These are phyloP conservation scores for Anethum foeniculum DNA, from an alignment of 140 eudicot genomes.

Conservation along the genomic window DNA sequence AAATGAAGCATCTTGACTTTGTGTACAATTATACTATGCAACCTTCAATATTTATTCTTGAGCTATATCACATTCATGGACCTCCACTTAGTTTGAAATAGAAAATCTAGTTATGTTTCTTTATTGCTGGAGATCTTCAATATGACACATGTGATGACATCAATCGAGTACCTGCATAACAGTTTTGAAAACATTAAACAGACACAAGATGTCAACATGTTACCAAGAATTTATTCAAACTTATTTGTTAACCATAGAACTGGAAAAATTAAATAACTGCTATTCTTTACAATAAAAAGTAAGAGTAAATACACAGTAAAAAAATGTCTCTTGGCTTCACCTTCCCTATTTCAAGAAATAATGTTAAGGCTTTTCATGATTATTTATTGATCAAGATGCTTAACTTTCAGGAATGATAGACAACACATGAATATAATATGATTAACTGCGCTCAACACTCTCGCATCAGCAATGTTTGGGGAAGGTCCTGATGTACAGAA, in stretches of 20 bases:
- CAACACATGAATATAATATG: not conserved
- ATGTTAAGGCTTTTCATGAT: not conserved
- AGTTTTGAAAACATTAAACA: not conserved
- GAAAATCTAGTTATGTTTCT: not conserved
- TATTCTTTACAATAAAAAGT: not conserved
- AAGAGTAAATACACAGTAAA: not conserved
- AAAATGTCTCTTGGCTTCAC: constrained; percentile 1
- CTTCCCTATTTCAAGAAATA: not conserved
- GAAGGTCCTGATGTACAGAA: no score
- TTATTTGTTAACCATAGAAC: not conserved
- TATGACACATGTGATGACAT: constrained; percentile 1
- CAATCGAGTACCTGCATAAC: not conserved
- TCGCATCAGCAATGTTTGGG: not conserved
- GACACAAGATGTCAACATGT: not conserved
- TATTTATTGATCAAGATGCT: not conserved
- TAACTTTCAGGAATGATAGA: not conserved
- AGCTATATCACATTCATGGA: not conserved
- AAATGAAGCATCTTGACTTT: not conserved
- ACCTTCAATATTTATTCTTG: not conserved
- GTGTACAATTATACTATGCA: not conserved
- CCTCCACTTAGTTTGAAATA: not conserved
- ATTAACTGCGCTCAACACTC: not conserved
- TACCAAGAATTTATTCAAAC: not conserved
- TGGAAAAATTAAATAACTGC: not conserved
- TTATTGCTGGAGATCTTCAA: not conserved